Percentiles rank a stretch among this genome's conserved stretches.
Evolutionary conservation across 2,329 filamentous ascomycete genomes (phyloP).

Genomic region (Colletotrichum tamarilloi): DNA sequence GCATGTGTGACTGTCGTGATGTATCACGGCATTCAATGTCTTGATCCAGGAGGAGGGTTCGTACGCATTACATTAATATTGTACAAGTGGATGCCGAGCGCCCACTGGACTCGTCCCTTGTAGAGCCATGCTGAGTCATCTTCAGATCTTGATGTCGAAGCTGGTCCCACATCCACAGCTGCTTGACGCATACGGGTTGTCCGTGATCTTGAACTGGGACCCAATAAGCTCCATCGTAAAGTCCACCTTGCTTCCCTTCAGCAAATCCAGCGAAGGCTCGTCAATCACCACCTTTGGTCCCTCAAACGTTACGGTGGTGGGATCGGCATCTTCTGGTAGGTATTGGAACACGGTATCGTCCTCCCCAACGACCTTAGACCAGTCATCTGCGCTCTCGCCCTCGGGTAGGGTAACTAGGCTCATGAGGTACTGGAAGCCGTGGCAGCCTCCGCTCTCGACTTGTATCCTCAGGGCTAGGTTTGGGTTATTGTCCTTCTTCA

Average conservation of each 20-base stretch:
- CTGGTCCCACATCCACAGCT: constrained; percentile 98
- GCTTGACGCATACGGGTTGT: constrained; percentile 91
- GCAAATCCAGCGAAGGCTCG: constrained; percentile 83
- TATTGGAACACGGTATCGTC: constrained; percentile 92
- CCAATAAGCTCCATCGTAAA: constrained; percentile 95
- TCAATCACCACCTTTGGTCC: constrained; percentile 89
- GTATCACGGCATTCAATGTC: not conserved
- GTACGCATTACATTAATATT: not conserved
- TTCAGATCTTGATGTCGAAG: constrained; percentile 86
- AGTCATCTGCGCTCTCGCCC: constrained; percentile 44
- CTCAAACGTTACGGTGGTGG: constrained; percentile 42
- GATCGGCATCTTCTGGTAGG: constrained; percentile 57
- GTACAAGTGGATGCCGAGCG: not conserved
- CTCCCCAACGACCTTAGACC: constrained; percentile 60
- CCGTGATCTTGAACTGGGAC: constrained; percentile 92
- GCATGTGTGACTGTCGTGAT: not conserved
- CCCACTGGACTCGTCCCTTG: not conserved
- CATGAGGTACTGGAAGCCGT: constrained; percentile 98
- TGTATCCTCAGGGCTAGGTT: constrained; percentile 88
- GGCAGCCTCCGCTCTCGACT: constrained; percentile 93
- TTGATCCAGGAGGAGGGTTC: not conserved
- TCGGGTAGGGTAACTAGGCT: constrained; percentile 75
- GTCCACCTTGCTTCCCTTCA: constrained; percentile 95
- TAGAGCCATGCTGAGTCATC: not conserved
- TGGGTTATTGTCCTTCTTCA: constrained; percentile 77